Evolutionary conservation across 805 yeast species (phyloP).

Genomic region (Myxozyma kluyveri): DNA sequence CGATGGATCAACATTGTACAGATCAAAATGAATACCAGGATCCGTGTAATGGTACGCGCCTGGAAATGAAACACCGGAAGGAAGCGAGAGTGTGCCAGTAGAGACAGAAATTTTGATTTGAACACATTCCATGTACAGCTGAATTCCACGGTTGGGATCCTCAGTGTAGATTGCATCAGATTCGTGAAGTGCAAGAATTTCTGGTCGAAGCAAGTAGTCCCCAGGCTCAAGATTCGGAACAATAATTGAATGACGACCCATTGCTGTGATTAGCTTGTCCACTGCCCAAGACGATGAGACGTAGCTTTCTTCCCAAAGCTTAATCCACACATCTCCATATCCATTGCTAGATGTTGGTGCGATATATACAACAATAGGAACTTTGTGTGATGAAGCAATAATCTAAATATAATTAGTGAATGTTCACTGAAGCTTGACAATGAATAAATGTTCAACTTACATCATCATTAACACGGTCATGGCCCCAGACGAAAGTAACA

Average conservation of each 20-base stretch:
- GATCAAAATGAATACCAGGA: slow-evolving; percentile 20
- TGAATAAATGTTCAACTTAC: neutral
- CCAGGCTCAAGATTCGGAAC: slow-evolving; percentile 21
- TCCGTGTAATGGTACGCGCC: slow-evolving; percentile 24
- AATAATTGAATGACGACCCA: slow-evolving; percentile 17
- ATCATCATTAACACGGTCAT: slow-evolving; percentile 15
- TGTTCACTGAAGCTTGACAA: neutral
- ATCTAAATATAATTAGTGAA: neutral
- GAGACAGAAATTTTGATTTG: slow-evolving; percentile 14
- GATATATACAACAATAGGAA: slow-evolving; percentile 23
- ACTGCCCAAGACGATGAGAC: slow-evolving; percentile 14
- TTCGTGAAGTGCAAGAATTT: slow-evolving; percentile 19
- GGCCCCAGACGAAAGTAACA: slow-evolving; percentile 18
- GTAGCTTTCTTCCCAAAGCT: slow-evolving; percentile 22
- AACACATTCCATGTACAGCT: slow-evolving; percentile 21
- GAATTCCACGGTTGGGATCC: slow-evolving; percentile 15
- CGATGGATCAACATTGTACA: slow-evolving; percentile 12
- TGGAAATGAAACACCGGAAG: slow-evolving; percentile 21
- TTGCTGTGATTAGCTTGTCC: slow-evolving; percentile 11
- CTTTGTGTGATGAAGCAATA: slow-evolving; percentile 17
- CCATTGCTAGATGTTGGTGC: slow-evolving; percentile 13
- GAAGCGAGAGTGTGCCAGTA: slow-evolving; percentile 10
- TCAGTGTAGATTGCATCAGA: slow-evolving; percentile 10
- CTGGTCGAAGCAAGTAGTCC: slow-evolving; percentile 23
- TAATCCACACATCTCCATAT: slow-evolving; percentile 17